Percentiles rank a stretch among this genome's conserved stretches.
Evolutionary conservation across 1,284 basidiomycete species (phyloP).

Genomic region (Tilletia walkeri): DNA sequence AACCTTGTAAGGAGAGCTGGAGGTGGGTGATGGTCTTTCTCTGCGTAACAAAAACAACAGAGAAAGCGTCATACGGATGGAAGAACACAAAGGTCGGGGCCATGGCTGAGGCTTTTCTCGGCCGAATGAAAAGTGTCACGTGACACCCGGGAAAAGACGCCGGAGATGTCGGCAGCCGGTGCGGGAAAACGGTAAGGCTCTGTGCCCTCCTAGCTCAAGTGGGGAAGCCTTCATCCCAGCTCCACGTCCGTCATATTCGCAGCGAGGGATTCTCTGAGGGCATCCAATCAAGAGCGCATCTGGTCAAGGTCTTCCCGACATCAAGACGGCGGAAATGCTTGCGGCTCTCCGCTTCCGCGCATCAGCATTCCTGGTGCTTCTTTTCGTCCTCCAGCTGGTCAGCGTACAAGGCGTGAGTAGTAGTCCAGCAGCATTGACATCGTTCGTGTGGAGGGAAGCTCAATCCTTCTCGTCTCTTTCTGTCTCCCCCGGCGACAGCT

Average conservation of each 20-base stretch:
- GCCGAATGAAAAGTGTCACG: neutral
- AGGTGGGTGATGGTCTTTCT: neutral
- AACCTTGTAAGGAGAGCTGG: neutral
- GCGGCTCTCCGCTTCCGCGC: neutral
- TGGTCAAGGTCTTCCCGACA: too few species aligned
- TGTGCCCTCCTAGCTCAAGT: too few species aligned
- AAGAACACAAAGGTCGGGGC: neutral
- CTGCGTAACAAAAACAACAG: neutral
- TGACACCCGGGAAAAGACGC: neutral
- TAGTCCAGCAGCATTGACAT: neutral
- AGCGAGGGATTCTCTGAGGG: too few species aligned
- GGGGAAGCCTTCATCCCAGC: too few species aligned
- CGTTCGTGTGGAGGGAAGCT: neutral
- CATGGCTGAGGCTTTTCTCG: neutral
- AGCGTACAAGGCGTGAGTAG: slow-evolving; percentile 12
- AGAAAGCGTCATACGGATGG: slow-evolving; percentile 5
- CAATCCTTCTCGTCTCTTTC: neutral
- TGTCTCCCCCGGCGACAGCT: slow-evolving; percentile 29
- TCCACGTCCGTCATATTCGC: too few species aligned
- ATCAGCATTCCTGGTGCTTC: neutral
- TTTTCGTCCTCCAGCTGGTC: slow-evolving; percentile 8
- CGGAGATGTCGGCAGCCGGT: too few species aligned
- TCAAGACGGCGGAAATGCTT: neutral
- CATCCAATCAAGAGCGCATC: too few species aligned
- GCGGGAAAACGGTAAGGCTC: too few species aligned